A percentile compares a stretch with the other conserved stretches of the same genome.
These are phyloP conservation scores for Pseudoturritis turrita DNA, from an alignment of 345 rosid genomes.

Conservation along the genomic window DNA sequence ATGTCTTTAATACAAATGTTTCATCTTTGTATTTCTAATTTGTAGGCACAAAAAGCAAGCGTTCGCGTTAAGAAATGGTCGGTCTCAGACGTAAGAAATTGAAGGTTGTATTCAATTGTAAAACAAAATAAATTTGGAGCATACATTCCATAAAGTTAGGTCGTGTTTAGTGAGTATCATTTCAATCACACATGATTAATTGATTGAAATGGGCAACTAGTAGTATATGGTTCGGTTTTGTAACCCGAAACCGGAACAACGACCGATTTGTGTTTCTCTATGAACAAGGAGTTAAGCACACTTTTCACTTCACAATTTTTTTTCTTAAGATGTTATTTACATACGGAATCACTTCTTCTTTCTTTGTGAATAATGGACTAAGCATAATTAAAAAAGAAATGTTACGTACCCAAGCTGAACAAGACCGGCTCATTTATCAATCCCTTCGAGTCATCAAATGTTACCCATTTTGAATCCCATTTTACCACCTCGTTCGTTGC, in stretches of 20 bases:
- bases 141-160: background rate
- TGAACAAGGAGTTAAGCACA: background rate
- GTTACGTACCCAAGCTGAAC: background rate
- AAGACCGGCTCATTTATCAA: conserved; percentile 6
- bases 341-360: background rate
- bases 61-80: background rate
- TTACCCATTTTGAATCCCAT: conserved; percentile 18
- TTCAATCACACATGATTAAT: background rate
- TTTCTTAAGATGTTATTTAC: background rate
- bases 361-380: background rate
- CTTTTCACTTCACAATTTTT: background rate
- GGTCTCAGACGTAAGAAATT: background rate
- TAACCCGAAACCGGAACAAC: background rate
- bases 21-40: background rate
- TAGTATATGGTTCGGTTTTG: background rate
- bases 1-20: background rate
- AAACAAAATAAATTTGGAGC: background rate
- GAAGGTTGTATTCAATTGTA: background rate
- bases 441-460: conserved; percentile 12
- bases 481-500: background rate
- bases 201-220: background rate
- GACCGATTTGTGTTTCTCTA: background rate
- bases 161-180: background rate
- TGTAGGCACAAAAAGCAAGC: conserved; percentile 12
- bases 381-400: background rate